Percentiles rank a stretch among this genome's conserved stretches.
Conservation (phyloP, 176 grass and related monocot species). For the Cocos nucifera region DNA sequence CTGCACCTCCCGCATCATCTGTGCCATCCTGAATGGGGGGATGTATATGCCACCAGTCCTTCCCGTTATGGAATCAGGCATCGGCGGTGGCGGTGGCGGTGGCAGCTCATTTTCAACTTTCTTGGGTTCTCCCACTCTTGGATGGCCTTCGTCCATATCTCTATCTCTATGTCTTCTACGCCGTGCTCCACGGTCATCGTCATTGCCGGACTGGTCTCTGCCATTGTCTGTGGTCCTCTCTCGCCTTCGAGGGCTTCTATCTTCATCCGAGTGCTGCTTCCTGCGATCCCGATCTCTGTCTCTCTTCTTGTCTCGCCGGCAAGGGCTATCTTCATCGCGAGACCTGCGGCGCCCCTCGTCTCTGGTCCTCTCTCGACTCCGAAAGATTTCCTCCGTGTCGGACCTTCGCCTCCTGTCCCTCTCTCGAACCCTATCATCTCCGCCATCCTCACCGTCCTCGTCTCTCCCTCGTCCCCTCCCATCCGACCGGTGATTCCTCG, state of each 20-base stretch:
- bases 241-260: too few relatives aligned
- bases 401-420: background rate
- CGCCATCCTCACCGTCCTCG: background rate
- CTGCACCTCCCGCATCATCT: constrained; percentile 90
- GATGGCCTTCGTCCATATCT: too few relatives aligned
- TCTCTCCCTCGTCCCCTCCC: background rate
- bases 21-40: constrained; percentile 75
- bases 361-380: background rate
- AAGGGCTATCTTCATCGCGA: background rate
- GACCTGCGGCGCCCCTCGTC: background rate
- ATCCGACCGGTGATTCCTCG: background rate
- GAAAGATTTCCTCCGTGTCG: background rate
- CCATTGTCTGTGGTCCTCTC: background rate
- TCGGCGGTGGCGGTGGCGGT: constrained; percentile 34
- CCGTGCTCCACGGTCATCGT: too few relatives aligned
- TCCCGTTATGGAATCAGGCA: constrained; percentile 50
- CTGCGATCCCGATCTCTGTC: background rate
- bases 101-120: background rate
- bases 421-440: background rate
- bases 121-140: background rate
- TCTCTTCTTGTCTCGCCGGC: background rate
- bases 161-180: too few relatives aligned
- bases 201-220: background rate
- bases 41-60: constrained; percentile 90
- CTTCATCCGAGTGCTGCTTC: too few relatives aligned